Evolutionary conservation across 73 alveolate species (phyloP).

Genomic region (Paramecium primaurelia): DNA sequence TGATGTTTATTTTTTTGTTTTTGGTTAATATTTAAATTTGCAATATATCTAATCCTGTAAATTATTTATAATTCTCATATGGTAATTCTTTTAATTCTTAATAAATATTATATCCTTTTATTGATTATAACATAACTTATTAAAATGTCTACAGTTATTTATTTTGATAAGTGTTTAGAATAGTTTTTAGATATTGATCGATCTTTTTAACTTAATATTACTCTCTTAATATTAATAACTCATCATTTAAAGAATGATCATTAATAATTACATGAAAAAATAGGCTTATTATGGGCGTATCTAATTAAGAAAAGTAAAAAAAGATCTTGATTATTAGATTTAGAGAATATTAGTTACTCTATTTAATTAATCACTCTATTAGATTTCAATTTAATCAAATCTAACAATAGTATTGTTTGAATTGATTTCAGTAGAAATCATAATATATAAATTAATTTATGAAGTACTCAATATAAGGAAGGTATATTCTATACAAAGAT

Average conservation of each 20-base stretch:
- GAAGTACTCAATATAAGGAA: neutral
- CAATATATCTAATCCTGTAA: no score
- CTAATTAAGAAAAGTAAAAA: neutral
- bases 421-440: neutral
- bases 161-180: neutral
- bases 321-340: neutral
- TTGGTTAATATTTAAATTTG: no score
- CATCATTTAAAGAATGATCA: neutral
- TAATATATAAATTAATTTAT: neutral
- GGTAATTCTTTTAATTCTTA: no score
- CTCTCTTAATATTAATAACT: neutral
- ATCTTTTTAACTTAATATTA: neutral
- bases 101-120: no score
- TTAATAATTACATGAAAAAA: neutral
- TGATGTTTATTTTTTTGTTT: no score
- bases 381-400: neutral
- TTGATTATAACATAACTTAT: no score
- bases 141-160: neutral
- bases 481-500: neutral
- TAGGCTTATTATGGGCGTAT: neutral
- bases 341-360: neutral
- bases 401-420: neutral
- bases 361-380: neutral
- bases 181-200: neutral
- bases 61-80: no score